These are phyloP conservation scores for Tulasnella sp. DNA, from an alignment of 768 basidiomycete genomes.

Conservation along the genomic window DNA sequence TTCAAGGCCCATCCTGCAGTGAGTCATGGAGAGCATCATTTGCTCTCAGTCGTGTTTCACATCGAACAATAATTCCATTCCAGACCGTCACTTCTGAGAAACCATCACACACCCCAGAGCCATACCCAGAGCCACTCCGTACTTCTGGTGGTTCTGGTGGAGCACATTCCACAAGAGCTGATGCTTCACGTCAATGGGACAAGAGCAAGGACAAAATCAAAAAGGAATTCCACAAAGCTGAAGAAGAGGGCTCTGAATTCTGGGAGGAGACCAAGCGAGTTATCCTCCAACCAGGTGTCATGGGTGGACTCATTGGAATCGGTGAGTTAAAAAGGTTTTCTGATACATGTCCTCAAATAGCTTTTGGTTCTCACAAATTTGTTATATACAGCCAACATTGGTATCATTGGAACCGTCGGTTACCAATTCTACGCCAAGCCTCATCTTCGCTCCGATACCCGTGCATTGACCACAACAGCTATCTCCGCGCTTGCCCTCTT, in stretches of 20 bases:
- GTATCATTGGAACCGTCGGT: conserved; percentile 46
- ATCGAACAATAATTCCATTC: conserved; percentile 13
- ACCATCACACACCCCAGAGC: conserved; percentile 18
- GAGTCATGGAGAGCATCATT: conserved; percentile 18
- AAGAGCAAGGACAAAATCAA: conserved; percentile 25
- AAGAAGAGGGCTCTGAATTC: conserved; percentile 40
- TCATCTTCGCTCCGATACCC: conserved; percentile 43
- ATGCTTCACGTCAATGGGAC: background rate
- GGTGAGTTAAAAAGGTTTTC: conserved; percentile 31
- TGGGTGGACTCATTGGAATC: conserved; percentile 58
- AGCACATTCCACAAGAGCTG: conserved; percentile 18
- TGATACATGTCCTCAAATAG: background rate
- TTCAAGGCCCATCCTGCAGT: conserved; percentile 37
- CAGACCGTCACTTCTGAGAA: conserved; percentile 6
- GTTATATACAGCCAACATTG: conserved; percentile 46
- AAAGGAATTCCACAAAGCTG: conserved; percentile 31
- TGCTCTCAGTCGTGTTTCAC: conserved; percentile 18
- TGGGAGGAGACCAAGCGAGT: conserved; percentile 41
- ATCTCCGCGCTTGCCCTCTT: conserved; percentile 46
- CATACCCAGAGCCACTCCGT: conserved; percentile 20
- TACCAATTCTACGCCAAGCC: conserved; percentile 53
- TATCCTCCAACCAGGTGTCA: conserved; percentile 51
- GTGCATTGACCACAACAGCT: conserved; percentile 39
- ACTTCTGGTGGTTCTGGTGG: conserved; percentile 18
- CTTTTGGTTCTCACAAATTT: background rate